Conservation (phyloP, 2,329 filamentous ascomycete species). For the Cladophialophora carrionii region DNA sequence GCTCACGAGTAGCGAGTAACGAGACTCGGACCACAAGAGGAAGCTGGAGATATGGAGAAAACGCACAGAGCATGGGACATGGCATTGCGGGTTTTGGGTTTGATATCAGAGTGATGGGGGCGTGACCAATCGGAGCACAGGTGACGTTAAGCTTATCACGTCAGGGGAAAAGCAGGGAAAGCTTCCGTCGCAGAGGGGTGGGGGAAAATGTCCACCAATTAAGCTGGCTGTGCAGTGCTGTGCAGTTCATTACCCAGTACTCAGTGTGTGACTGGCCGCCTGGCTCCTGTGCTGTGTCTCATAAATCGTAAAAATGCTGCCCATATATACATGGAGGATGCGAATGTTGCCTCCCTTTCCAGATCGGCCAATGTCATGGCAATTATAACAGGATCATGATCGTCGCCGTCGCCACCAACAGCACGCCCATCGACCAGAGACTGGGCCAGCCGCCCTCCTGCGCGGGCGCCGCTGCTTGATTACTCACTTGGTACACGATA, state of each 20-base stretch:
- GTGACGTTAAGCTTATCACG: constrained; percentile 29
- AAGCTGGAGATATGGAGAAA: neutral
- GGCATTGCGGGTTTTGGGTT: neutral
- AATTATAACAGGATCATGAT: constrained; percentile 32
- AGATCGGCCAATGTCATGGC: neutral
- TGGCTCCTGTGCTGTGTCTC: neutral
- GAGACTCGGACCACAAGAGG: neutral
- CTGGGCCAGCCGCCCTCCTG: constrained; percentile 21
- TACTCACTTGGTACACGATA: constrained; percentile 27
- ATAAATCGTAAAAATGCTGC: neutral
- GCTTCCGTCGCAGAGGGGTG: neutral
- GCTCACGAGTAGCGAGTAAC: neutral
- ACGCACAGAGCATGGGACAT: neutral
- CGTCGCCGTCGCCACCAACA: constrained; percentile 28
- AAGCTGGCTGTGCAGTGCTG: neutral
- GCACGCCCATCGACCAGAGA: constrained; percentile 26
- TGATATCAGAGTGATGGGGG: neutral
- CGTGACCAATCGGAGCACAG: constrained; percentile 14
- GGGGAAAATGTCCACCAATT: neutral
- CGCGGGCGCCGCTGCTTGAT: constrained; percentile 21
- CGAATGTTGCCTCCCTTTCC: neutral
- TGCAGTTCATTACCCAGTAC: neutral
- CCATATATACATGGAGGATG: neutral
- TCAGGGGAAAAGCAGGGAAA: constrained; percentile 18
- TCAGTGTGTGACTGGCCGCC: neutral